Base-by-base conservation (phyloP, 1,284 basidiomycete genomes). In the Coniophora puteana region DNA sequence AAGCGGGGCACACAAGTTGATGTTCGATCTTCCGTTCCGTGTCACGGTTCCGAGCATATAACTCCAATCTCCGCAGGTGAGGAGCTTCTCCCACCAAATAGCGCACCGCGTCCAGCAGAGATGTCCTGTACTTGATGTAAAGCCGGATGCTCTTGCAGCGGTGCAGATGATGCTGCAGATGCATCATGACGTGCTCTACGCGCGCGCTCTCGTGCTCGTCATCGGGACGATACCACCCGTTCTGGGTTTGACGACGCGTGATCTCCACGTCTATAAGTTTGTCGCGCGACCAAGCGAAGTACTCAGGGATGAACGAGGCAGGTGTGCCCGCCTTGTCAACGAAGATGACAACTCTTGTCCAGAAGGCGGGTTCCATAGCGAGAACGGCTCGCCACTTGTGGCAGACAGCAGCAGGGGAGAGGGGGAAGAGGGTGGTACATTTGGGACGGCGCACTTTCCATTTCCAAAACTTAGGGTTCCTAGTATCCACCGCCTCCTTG, bases 341-440 rank as follows among this genome's bases (percentile, higher is more conserved):
- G 30, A 36, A 43, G 31, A 44, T 26, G 21, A 44, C 43, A 10
- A 44, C 7, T 11, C 41, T 41, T 21, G 43, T 44, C 43, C 43
- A 44, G 20, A 44, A 43, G 16, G 12, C 32, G 18, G 43, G 43
- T 4, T 43, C 25, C 22, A 18, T 18, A 13, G 24, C 21, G 16
- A 44, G 22, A 27, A 43, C 32, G 17, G 43, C 41, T 36, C 41
- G 32, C 43, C 43, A 44, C 12, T 25, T 8, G 16, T 24, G 16
- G 20, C 43, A 44, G 20, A 43, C 41, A 12, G 32, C 26, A 12
- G 43, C 43, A 10, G 23, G 16, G 16, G 43, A 24, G 24, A 36
- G 43, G 4, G 41, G 43, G 16, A 44, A 44, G 14, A 32, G 40
- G 10, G 29, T 14, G 10, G 12, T n/a, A n/a, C n/a, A n/a, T n/a